phyloP scores from a whole-genome alignment of 2,329 filamentous ascomycete genomes.

The Claviceps digitariae region DNA sequence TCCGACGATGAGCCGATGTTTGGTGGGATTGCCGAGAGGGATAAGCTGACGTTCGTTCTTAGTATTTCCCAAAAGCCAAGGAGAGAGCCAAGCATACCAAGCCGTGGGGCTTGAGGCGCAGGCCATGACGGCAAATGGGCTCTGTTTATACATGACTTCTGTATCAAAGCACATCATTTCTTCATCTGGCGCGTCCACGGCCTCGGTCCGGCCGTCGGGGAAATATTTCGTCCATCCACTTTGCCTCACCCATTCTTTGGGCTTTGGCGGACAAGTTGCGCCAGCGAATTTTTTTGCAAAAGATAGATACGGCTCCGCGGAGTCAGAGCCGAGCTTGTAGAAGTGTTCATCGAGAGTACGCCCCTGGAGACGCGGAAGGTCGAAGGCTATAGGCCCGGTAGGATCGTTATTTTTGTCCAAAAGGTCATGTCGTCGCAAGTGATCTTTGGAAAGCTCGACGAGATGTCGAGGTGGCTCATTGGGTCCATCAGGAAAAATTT shows the following conservation, averaged over 20 bases:
- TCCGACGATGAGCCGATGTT: slow-evolving; percentile 69
- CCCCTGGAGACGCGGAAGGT: slow-evolving; percentile 70
- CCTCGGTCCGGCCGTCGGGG: slow-evolving; percentile 54
- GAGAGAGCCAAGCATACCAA: slow-evolving; percentile 97
- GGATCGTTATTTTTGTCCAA: slow-evolving; percentile 81
- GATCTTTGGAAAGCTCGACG: slow-evolving; percentile 66
- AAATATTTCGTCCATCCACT: slow-evolving; percentile 96
- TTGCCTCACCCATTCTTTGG: slow-evolving; percentile 57
- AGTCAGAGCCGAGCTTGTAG: slow-evolving; percentile 70
- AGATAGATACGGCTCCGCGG: slow-evolving; percentile 69
- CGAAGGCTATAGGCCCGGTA: slow-evolving; percentile 64
- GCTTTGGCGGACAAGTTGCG: slow-evolving; percentile 43
- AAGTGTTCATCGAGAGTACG: slow-evolving; percentile 87
- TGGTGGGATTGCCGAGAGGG: slow-evolving; percentile 64
- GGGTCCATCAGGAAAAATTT: slow-evolving; percentile 57
- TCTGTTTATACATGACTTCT: slow-evolving; percentile 92
- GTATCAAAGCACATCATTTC: slow-evolving; percentile 84
- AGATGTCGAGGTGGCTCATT: slow-evolving; percentile 54
- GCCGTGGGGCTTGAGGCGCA: slow-evolving; percentile 79
- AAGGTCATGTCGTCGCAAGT: slow-evolving; percentile 73
- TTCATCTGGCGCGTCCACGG: slow-evolving; percentile 65
- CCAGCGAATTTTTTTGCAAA: slow-evolving; percentile 62
- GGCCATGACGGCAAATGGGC: slow-evolving; percentile 89
- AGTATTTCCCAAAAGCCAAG: slow-evolving; percentile 80
- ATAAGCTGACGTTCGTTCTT: slow-evolving; percentile 67